A percentile compares a stretch with the other conserved stretches of the same genome.
phyloP scores from a whole-genome alignment of 1,139 yeast species.

The Keqinozyma sinolaborantium region DNA sequence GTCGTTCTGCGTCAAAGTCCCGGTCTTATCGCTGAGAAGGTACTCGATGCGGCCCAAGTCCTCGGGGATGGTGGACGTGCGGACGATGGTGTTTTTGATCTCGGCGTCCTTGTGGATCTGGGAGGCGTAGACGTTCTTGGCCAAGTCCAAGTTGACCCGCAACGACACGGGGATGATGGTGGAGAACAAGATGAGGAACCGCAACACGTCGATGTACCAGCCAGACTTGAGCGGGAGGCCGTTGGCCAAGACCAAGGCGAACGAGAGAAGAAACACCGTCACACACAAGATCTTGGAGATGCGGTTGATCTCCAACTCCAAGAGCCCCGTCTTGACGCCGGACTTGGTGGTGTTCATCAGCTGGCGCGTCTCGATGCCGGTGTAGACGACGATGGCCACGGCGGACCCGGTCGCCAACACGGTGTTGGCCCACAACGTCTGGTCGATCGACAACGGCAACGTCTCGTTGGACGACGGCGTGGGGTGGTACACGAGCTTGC shows the following conservation, averaged over 20 bases:
- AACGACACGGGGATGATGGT: constrained; percentile 95
- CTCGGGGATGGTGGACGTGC: constrained; percentile 97
- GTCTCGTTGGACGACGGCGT: constrained; percentile 34
- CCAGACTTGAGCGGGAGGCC: constrained; percentile 60
- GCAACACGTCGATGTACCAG: constrained; percentile 90
- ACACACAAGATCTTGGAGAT: constrained; percentile 85
- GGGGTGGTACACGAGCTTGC: constrained; percentile 54
- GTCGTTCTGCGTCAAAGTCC: constrained; percentile 95
- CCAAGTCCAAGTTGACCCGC: constrained; percentile 91
- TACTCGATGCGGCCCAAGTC: constrained; percentile 96
- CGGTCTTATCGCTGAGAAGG: constrained; percentile 90
- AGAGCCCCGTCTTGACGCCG: constrained; percentile 85
- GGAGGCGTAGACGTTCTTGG: constrained; percentile 92
- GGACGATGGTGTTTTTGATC: constrained; percentile 84
- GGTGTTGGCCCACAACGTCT: constrained; percentile 97
- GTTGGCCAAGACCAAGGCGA: constrained; percentile 72
- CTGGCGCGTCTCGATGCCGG: constrained; percentile 92
- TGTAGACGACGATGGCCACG: constrained; percentile 81
- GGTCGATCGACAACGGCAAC: constrained; percentile 77
- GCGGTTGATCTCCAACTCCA: constrained; percentile 87
- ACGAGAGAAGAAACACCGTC: constrained; percentile 76
- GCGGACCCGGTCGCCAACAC: constrained; percentile 93
- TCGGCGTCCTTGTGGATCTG: constrained; percentile 86
- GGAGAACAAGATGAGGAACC: constrained; percentile 87
- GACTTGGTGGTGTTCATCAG: constrained; percentile 87